These are phyloP conservation scores for Populus simonii DNA, from an alignment of 345 rosid species.

Conservation along the genomic window DNA sequence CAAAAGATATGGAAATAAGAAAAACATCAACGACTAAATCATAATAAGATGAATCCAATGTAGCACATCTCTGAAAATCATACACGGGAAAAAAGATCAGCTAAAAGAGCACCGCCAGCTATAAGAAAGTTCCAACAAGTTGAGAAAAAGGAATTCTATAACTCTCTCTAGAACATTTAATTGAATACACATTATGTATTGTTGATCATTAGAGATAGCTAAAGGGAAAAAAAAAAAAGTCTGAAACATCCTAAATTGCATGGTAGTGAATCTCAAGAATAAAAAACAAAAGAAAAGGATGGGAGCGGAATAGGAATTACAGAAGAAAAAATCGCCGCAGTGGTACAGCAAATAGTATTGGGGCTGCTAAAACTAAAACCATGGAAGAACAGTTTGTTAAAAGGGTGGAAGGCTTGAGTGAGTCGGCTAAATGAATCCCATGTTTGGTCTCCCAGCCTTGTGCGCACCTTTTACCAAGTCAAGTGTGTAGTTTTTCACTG, in stretches of 20 bases:
- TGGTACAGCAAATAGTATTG: too few species aligned
- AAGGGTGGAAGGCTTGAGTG: neutral
- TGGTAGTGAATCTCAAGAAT: too few species aligned
- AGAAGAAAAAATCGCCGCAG: neutral
- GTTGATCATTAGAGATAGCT: neutral
- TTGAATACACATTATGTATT: too few species aligned
- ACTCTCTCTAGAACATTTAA: too few species aligned
- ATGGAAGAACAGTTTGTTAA: neutral
- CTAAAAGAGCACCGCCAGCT: neutral
- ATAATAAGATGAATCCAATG: neutral
- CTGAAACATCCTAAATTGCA: neutral
- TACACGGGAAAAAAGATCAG: neutral
- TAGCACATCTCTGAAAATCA: neutral
- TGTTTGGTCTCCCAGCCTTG: too few species aligned
- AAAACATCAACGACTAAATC: neutral
- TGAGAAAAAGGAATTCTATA: too few species aligned
- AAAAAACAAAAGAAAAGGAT: neutral
- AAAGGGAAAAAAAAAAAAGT: neutral
- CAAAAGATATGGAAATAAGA: constrained; percentile 17
- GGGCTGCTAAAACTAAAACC: neutral
- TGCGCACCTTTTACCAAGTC: too few species aligned
- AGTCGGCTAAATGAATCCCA: neutral
- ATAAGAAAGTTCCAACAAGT: neutral
- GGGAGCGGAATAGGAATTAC: neutral
- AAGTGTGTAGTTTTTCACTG: neutral